phyloP scores from a whole-genome alignment of 2,329 filamentous ascomycete species.

The Claviceps maximensis region DNA sequence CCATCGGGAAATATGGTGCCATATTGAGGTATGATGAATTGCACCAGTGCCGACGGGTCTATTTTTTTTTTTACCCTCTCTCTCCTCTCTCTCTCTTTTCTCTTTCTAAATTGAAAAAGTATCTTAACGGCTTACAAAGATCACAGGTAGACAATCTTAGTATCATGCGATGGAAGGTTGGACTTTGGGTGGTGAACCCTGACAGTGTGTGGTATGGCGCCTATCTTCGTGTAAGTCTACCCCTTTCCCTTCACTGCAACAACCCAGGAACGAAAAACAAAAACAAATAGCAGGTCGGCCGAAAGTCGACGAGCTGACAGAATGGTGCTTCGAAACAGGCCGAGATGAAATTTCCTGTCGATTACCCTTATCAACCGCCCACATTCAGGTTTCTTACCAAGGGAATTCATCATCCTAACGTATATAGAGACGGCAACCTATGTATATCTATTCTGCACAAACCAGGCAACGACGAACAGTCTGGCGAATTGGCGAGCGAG shows the following conservation, averaged over 20 bases:
- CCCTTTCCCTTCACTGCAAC: neutral
- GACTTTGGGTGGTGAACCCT: constrained; percentile 82
- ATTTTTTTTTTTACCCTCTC: neutral
- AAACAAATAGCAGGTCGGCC: neutral
- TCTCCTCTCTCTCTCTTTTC: too few relatives aligned
- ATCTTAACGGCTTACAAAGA: neutral
- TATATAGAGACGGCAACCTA: constrained; percentile 79
- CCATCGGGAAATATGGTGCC: constrained; percentile 83
- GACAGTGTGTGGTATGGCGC: constrained; percentile 87
- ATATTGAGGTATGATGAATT: constrained; percentile 55
- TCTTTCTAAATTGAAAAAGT: too few relatives aligned
- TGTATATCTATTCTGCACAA: constrained; percentile 95
- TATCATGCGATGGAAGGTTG: constrained; percentile 76
- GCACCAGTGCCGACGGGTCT: neutral
- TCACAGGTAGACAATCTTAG: constrained; percentile 62
- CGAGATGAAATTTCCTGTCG: constrained; percentile 72
- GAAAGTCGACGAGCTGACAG: neutral
- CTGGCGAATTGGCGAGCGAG: constrained; percentile 78
- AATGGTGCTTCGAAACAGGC: constrained; percentile 37
- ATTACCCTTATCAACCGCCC: constrained; percentile 83
- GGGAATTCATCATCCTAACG: constrained; percentile 82
- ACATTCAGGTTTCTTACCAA: constrained; percentile 68
- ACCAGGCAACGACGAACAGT: constrained; percentile 85
- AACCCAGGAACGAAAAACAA: constrained; percentile 5
- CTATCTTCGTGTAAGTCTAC: constrained; percentile 56